These are phyloP conservation scores for Porogramme epimiltina DNA, from an alignment of 1,284 basidiomycete genomes.

Conservation along the genomic window DNA sequence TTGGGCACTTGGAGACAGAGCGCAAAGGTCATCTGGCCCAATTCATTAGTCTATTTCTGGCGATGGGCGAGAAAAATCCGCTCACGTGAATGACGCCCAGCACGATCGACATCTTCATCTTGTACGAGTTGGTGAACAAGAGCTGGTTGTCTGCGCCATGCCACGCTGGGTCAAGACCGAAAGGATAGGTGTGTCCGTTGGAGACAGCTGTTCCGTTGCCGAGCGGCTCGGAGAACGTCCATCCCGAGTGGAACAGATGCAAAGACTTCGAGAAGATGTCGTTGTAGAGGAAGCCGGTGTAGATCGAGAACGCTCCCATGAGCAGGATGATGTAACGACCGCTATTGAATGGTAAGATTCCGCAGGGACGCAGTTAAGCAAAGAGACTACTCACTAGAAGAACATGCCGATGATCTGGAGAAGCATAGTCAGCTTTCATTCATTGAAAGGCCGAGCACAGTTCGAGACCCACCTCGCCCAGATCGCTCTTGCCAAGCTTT, in stretches of 20 bases:
- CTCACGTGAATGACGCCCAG: slow-evolving; percentile 93
- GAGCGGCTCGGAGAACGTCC: slow-evolving; percentile 69
- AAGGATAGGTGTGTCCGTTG: slow-evolving; percentile 81
- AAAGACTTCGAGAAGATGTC: slow-evolving; percentile 97
- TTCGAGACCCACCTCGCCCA: slow-evolving; percentile 68
- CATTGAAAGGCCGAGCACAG: background rate
- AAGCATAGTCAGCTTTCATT: slow-evolving; percentile 13
- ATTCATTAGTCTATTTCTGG: slow-evolving; percentile 8
- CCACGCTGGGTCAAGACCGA: slow-evolving; percentile 96
- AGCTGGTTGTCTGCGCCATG: slow-evolving; percentile 92
- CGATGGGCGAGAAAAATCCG: slow-evolving; percentile 33
- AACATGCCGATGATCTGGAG: slow-evolving; percentile 83
- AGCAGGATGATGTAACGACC: slow-evolving; percentile 98
- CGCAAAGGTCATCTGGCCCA: slow-evolving; percentile 92
- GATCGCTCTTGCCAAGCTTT: slow-evolving; percentile 73
- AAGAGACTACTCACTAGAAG: slow-evolving; percentile 78
- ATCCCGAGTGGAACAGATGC: slow-evolving; percentile 88
- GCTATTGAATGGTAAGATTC: slow-evolving; percentile 41
- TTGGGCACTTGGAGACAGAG: slow-evolving; percentile 96
- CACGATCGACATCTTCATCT: slow-evolving; percentile 99
- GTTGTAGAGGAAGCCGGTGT: slow-evolving; percentile 98
- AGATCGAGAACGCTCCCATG: slow-evolving; percentile 96
- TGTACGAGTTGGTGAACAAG: slow-evolving; percentile 98
- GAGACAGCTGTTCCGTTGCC: slow-evolving; percentile 51
- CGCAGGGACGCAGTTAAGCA: background rate